phyloP scores from a whole-genome alignment of 345 rosid species.

The Populus simonii region DNA sequence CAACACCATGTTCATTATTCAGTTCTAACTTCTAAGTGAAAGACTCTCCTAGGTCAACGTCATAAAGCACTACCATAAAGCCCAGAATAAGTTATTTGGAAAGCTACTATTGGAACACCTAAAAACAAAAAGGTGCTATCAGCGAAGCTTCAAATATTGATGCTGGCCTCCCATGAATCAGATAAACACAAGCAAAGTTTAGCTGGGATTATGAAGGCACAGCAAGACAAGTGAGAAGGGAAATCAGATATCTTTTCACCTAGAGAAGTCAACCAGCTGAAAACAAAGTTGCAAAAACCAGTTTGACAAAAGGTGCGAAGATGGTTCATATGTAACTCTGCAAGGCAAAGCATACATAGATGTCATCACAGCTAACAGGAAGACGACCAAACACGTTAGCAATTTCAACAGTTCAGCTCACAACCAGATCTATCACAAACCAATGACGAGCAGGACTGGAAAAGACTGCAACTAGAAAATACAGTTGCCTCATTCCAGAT shows the following conservation, averaged over 20 bases:
- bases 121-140: conserved; percentile 33
- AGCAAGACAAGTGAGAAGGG: not conserved
- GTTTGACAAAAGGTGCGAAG: not conserved
- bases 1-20: not conserved
- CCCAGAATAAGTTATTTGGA: conserved; percentile 1
- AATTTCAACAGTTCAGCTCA: not conserved
- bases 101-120: conserved; percentile 41
- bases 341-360: not conserved
- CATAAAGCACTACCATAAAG: not conserved
- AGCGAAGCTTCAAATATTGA: conserved; percentile 31
- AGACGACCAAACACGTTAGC: not conserved
- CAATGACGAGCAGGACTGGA: not conserved
- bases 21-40: not conserved
- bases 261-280: not conserved
- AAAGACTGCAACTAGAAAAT: not conserved
- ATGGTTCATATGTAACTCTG: not conserved
- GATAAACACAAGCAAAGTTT: conserved; percentile 26
- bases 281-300: not conserved
- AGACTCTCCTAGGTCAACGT: not conserved
- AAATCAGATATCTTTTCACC: not conserved
- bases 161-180: conserved; percentile 50
- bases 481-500: not conserved
- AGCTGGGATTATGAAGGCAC: conserved; percentile 42
- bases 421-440: not conserved
- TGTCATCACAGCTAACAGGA: not conserved